Evolutionary conservation across 2,329 filamentous ascomycete species (phyloP).

Genomic region (Penicillium vulpinum): DNA sequence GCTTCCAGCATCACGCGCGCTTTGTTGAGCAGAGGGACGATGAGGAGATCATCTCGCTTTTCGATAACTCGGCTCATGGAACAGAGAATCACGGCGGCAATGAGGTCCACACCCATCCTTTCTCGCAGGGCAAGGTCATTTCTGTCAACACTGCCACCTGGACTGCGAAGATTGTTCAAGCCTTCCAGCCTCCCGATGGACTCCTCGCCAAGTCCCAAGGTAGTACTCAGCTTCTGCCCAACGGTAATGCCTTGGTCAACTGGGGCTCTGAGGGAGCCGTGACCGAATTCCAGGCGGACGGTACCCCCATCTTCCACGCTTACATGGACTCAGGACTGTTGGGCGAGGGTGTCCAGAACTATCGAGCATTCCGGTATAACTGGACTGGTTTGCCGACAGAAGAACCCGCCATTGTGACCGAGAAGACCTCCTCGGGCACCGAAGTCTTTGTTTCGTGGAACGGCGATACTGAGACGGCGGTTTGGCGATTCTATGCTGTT

Average conservation of each 20-base stretch:
- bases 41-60: constrained; percentile 55
- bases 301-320: constrained; percentile 40
- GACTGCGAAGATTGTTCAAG: constrained; percentile 49
- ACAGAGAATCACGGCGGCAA: constrained; percentile 34
- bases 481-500: constrained; percentile 53
- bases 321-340: constrained; percentile 48
- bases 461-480: constrained; percentile 49
- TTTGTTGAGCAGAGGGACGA: constrained; percentile 48
- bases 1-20: constrained; percentile 54
- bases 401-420: constrained; percentile 40
- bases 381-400: constrained; percentile 42
- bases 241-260: constrained; percentile 56
- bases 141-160: constrained; percentile 46
- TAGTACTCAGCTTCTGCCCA: constrained; percentile 55
- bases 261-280: constrained; percentile 56
- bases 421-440: constrained; percentile 30
- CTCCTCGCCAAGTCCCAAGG: constrained; percentile 55
- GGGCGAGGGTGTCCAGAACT: constrained; percentile 39
- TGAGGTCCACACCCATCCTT: constrained; percentile 40
- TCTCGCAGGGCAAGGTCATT: constrained; percentile 50
- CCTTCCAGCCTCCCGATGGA: constrained; percentile 52
- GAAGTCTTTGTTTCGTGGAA: constrained; percentile 59
- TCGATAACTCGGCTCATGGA: constrained; percentile 55
- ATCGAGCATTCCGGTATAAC: constrained; percentile 42
- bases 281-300: constrained; percentile 34